A percentile compares a stretch with the other conserved stretches of the same genome.
Conservation (phyloP, 2,329 filamentous ascomycete species). For the Proliferodiscus dingleyae region DNA sequence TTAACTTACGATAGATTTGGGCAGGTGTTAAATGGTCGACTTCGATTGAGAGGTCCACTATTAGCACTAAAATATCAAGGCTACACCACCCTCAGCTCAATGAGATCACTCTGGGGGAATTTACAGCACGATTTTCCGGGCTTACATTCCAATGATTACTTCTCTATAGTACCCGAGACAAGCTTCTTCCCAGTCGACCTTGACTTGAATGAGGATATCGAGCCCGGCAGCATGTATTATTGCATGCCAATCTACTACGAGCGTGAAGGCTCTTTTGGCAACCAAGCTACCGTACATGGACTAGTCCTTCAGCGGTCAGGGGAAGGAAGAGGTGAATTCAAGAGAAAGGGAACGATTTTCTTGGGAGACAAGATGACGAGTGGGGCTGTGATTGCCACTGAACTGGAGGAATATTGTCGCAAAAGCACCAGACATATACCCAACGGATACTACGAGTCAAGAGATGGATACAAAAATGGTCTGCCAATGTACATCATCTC, state of each 20-base stretch:
- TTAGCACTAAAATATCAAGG: too few species aligned
- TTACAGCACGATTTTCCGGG: neutral
- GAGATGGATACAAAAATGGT: conserved; percentile 1
- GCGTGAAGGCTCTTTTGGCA: neutral
- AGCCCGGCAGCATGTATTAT: neutral
- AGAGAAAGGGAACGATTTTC: conserved; percentile 1
- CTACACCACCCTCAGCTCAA: neutral
- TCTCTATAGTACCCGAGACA: neutral
- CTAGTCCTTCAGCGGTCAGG: conserved; percentile 3
- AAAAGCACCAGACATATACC: neutral
- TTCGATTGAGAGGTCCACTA: neutral
- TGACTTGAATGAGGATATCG: neutral
- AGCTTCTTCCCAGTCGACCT: neutral
- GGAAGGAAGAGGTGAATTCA: conserved; percentile 1
- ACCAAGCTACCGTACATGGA: neutral
- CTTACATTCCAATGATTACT: neutral
- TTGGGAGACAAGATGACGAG: conserved; percentile 1
- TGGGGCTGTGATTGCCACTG: neutral
- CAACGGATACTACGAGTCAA: neutral
- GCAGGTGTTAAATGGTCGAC: neutral
- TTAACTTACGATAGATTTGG: neutral
- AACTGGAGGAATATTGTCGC: neutral
- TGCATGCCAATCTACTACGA: neutral
- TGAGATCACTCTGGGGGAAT: neutral
- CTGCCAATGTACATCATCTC: conserved; percentile 3